These are phyloP conservation scores for Daldinia eschscholtzii DNA, from an alignment of 2,329 filamentous ascomycete genomes.

Conservation along the genomic window DNA sequence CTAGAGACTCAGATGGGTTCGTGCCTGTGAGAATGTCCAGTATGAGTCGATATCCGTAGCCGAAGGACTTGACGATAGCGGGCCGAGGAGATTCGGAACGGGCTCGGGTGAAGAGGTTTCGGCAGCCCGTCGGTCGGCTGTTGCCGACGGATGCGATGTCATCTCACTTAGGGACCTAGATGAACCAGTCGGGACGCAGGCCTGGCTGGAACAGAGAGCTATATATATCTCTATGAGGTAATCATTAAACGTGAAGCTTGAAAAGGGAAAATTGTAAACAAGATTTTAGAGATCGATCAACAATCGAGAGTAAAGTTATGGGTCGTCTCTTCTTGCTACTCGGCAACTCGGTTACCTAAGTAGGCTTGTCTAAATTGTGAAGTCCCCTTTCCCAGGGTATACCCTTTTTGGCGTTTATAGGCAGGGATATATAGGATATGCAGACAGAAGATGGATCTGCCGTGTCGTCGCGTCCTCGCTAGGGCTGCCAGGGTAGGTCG, in stretches of 20 bases:
- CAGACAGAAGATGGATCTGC: constrained; percentile 5
- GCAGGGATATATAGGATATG: constrained; percentile 27
- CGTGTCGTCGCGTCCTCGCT: constrained; percentile 16
- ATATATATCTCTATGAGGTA: constrained; percentile 23
- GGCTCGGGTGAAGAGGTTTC: constrained; percentile 19
- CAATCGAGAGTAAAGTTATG: background rate
- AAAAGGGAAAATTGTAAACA: constrained; percentile 1
- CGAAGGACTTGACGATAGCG: constrained; percentile 10
- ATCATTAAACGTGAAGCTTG: constrained; percentile 10
- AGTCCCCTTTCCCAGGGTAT: constrained; percentile 20
- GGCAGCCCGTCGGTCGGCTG: constrained; percentile 16
- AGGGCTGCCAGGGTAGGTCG: constrained; percentile 11
- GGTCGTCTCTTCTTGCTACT: constrained; percentile 2
- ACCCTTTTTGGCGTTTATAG: constrained; percentile 21
- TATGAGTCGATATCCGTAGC: constrained; percentile 9
- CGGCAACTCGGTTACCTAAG: constrained; percentile 17
- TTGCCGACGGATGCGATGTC: constrained; percentile 19
- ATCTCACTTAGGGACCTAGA: constrained; percentile 6
- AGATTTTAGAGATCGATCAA: background rate
- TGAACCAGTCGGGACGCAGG: background rate
- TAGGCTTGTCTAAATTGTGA: constrained; percentile 3
- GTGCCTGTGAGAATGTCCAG: constrained; percentile 29
- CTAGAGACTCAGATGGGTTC: background rate
- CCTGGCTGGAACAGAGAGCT: constrained; percentile 16
- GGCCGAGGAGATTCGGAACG: constrained; percentile 8